Conservation (phyloP, 805 yeast genomes). For the Isabelozyma pseudorhagii region DNA sequence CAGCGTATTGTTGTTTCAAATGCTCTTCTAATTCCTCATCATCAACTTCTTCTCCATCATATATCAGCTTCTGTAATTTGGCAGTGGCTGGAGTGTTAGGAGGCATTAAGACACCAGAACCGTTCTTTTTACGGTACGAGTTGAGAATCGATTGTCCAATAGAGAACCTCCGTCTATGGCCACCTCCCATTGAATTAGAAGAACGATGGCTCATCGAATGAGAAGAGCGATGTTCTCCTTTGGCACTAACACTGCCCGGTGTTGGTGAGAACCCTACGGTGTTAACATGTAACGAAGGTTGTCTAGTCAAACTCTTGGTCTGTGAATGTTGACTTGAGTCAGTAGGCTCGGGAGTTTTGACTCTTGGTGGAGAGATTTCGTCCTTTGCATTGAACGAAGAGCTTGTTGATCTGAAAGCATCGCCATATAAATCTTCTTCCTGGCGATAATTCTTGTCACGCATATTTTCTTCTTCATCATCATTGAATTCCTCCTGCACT, state of each 20-base stretch:
- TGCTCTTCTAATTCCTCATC: slow-evolving; percentile 29
- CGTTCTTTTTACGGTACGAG: slow-evolving; percentile 47
- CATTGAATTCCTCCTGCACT: slow-evolving; percentile 1
- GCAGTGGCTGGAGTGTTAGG: slow-evolving; percentile 59
- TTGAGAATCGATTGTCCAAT: slow-evolving; percentile 56
- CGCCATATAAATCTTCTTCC: slow-evolving; percentile 37
- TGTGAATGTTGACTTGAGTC: slow-evolving; percentile 3
- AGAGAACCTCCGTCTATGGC: slow-evolving; percentile 61
- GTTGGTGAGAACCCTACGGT: slow-evolving; percentile 27
- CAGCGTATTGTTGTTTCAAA: slow-evolving; percentile 22
- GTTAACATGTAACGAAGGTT: slow-evolving; percentile 34
- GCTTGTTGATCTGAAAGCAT: slow-evolving; percentile 37
- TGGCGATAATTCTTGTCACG: slow-evolving; percentile 1
- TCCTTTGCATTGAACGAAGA: slow-evolving; percentile 20
- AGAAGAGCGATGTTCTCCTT: slow-evolving; percentile 32
- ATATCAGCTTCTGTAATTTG: slow-evolving; percentile 25
- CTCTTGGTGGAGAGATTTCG: slow-evolving; percentile 8
- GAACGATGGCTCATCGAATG: slow-evolving; percentile 39
- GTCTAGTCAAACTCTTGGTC: slow-evolving; percentile 28
- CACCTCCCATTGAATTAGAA: slow-evolving; percentile 31
- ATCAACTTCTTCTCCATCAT: slow-evolving; percentile 25
- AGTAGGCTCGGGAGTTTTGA: slow-evolving; percentile 24
- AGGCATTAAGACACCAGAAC: slow-evolving; percentile 39
- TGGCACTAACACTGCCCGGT: slow-evolving; percentile 11
- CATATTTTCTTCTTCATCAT: slow-evolving; percentile 11